A percentile compares a stretch with the other conserved stretches of the same genome.
These are phyloP conservation scores for Ceratorhiza oryzae-sativae DNA, from an alignment of 1,284 basidiomycete species.

Conservation along the genomic window DNA sequence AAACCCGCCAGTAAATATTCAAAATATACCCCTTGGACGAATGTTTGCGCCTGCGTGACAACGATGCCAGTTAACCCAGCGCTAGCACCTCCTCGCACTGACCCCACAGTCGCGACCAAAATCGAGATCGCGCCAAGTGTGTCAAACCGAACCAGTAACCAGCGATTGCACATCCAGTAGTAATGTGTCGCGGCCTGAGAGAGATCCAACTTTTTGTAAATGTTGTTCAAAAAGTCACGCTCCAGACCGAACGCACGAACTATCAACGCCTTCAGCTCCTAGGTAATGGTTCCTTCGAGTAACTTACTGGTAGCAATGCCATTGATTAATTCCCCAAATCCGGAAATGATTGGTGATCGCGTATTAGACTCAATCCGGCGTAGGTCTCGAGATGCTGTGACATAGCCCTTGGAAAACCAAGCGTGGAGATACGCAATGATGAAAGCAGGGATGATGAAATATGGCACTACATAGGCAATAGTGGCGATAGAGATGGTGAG, in stretches of 20 bases:
- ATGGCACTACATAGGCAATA: slow-evolving; percentile 28
- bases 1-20: too few species aligned
- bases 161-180: slow-evolving; percentile 41
- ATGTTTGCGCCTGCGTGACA: slow-evolving; percentile 9
- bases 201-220: slow-evolving; percentile 35
- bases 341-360: slow-evolving; percentile 36
- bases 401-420: slow-evolving; percentile 27
- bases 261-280: not conserved
- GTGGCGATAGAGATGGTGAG: slow-evolving; percentile 11
- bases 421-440: slow-evolving; percentile 20
- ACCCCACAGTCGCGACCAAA: slow-evolving; percentile 64
- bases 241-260: slow-evolving; percentile 38
- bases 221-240: slow-evolving; percentile 16
- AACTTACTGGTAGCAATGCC: slow-evolving; percentile 9
- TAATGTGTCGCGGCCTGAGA: slow-evolving; percentile 36
- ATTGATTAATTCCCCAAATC: slow-evolving; percentile 25
- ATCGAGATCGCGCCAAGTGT: slow-evolving; percentile 69
- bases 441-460: slow-evolving; percentile 21
- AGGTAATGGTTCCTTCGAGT: not conserved
- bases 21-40: not conserved
- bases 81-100: not conserved
- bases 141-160: slow-evolving; percentile 57
- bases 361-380: slow-evolving; percentile 32
- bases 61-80: slow-evolving; percentile 20
- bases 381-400: slow-evolving; percentile 28